Percentiles rank a stretch among this genome's conserved stretches.
phyloP scores from a whole-genome alignment of 2,329 filamentous ascomycete genomes.

The Diaporthe capsici region DNA sequence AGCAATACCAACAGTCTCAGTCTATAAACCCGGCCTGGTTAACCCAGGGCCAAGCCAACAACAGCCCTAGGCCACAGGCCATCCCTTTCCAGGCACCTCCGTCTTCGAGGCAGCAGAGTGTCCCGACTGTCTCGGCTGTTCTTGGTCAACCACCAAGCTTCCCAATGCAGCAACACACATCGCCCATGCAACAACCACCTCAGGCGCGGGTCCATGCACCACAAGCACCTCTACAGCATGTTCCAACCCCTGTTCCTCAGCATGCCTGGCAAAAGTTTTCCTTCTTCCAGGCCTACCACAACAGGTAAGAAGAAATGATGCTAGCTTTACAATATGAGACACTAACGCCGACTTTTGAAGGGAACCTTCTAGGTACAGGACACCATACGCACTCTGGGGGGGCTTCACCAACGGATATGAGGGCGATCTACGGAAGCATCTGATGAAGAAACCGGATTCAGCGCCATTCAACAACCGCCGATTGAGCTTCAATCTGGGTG shows the following conservation, averaged over 20 bases:
- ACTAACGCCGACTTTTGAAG: slow-evolving; percentile 50
- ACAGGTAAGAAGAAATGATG: slow-evolving; percentile 59
- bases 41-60: slow-evolving; percentile 13
- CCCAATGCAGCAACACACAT: slow-evolving; percentile 29
- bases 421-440: slow-evolving; percentile 62
- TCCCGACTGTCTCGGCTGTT: background rate
- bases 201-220: slow-evolving; percentile 9
- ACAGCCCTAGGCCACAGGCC: slow-evolving; percentile 2
- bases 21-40: slow-evolving; percentile 37
- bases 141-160: slow-evolving; percentile 8
- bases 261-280: slow-evolving; percentile 65
- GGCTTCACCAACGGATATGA: slow-evolving; percentile 75
- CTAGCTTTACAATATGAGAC: background rate
- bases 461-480: slow-evolving; percentile 48
- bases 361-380: slow-evolving; percentile 69
- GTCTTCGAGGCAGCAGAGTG: slow-evolving; percentile 22
- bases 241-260: slow-evolving; percentile 23
- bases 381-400: slow-evolving; percentile 69
- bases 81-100: slow-evolving; percentile 12
- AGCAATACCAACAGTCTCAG: slow-evolving; percentile 12
- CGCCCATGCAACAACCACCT: slow-evolving; percentile 33
- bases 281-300: slow-evolving; percentile 73
- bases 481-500: slow-evolving; percentile 42
- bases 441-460: slow-evolving; percentile 59
- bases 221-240: slow-evolving; percentile 14